phyloP scores from a whole-genome alignment of 768 basidiomycete species.

The Pleurotus djamor region DNA sequence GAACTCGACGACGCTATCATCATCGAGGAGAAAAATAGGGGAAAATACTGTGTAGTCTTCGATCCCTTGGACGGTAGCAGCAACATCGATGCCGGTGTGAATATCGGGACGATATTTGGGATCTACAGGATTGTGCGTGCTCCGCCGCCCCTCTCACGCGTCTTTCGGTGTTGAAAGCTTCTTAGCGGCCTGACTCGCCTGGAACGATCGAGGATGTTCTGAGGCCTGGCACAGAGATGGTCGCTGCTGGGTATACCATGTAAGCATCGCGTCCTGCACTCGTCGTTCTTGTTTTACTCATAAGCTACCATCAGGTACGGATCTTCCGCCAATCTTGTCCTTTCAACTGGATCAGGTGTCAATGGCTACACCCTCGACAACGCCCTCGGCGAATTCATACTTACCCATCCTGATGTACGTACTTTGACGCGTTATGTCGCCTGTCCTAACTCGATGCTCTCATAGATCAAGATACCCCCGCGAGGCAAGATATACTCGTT shows the following conservation, averaged over 20 bases:
- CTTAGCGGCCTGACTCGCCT: slow-evolving; percentile 68
- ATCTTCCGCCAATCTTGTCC: slow-evolving; percentile 94
- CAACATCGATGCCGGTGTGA: slow-evolving; percentile 98
- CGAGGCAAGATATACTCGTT: slow-evolving; percentile 99
- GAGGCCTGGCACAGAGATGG: slow-evolving; percentile 94
- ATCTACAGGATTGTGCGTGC: slow-evolving; percentile 85
- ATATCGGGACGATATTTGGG: slow-evolving; percentile 97
- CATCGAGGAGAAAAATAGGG: slow-evolving; percentile 76
- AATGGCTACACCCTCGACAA: slow-evolving; percentile 98
- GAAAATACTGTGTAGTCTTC: slow-evolving; percentile 97
- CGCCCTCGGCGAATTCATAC: slow-evolving; percentile 94
- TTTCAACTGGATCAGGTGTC: slow-evolving; percentile 93
- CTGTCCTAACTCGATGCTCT: slow-evolving; percentile 6
- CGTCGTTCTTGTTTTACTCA: not conserved
- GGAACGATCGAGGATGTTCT: slow-evolving; percentile 89
- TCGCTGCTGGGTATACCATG: slow-evolving; percentile 98
- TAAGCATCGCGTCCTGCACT: slow-evolving; percentile 31
- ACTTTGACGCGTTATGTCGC: not conserved
- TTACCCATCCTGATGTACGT: slow-evolving; percentile 89
- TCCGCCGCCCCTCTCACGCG: not conserved
- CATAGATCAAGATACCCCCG: slow-evolving; percentile 85
- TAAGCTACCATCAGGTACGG: slow-evolving; percentile 50
- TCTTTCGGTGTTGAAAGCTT: not conserved
- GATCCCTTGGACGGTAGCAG: slow-evolving; percentile 96
- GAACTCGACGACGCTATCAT: slow-evolving; percentile 92